Percentiles rank a stretch among this genome's conserved stretches.
Evolutionary conservation across 2,329 filamentous ascomycete species (phyloP).

Genomic region (Fusarium papillatum): DNA sequence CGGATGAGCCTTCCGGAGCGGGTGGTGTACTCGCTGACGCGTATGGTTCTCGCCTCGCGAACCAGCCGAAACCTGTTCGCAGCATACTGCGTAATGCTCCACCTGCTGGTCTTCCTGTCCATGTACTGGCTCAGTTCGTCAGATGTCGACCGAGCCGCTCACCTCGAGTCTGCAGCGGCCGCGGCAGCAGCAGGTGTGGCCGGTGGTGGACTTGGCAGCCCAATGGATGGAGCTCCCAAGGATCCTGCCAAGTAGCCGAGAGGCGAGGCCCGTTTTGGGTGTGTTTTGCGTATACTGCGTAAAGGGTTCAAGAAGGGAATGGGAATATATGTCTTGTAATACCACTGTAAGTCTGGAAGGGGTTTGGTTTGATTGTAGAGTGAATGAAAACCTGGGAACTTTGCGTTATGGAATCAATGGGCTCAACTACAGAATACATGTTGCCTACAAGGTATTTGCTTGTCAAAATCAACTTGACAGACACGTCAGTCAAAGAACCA

Average conservation of each 20-base stretch:
- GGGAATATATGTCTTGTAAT: slow-evolving; percentile 25
- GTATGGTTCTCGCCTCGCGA: slow-evolving; percentile 90
- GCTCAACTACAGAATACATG: not conserved
- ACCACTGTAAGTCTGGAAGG: slow-evolving; percentile 15
- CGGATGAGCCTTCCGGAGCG: slow-evolving; percentile 94
- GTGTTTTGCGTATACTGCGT: slow-evolving; percentile 25
- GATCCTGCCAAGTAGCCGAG: slow-evolving; percentile 39
- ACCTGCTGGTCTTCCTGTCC: slow-evolving; percentile 88
- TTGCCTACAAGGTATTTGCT: not conserved
- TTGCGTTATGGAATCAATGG: slow-evolving; percentile 14
- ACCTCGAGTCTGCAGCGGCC: slow-evolving; percentile 63
- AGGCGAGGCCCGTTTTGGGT: slow-evolving; percentile 17
- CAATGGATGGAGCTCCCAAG: slow-evolving; percentile 44
- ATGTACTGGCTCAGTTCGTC: slow-evolving; percentile 85
- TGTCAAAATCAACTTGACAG: not conserved
- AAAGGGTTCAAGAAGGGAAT: slow-evolving; percentile 13
- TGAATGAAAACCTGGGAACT: slow-evolving; percentile 22
- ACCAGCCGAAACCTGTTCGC: slow-evolving; percentile 96
- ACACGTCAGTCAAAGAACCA: not conserved
- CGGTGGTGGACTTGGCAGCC: slow-evolving; percentile 49
- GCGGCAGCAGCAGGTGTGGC: slow-evolving; percentile 60
- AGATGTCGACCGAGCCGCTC: slow-evolving; percentile 74
- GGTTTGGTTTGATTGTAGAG: slow-evolving; percentile 16
- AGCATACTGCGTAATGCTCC: slow-evolving; percentile 89
- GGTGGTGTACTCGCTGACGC: slow-evolving; percentile 89